Conservation (phyloP, 1,284 basidiomycete species). For the Vanrija pseudolonga region DNA sequence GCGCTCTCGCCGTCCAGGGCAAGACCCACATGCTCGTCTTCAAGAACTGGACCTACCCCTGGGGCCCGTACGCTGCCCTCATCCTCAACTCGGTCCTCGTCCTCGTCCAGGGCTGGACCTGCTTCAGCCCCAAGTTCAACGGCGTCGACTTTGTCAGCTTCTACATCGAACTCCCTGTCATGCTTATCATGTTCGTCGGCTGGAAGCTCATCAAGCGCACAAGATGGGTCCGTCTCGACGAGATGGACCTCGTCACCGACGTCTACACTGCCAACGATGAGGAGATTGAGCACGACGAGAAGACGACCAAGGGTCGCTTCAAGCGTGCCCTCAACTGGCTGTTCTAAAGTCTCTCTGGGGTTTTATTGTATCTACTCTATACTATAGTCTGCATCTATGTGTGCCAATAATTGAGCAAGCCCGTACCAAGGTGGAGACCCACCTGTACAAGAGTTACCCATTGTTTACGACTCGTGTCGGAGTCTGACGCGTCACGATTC, state of each 20-base stretch:
- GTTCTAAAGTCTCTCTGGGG: no score
- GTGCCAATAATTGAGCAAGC: no score
- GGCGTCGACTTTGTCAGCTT: constrained; percentile 29
- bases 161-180: constrained; percentile 63
- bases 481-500: no score
- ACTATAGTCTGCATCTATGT: no score
- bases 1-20: constrained; percentile 70
- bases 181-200: constrained; percentile 67
- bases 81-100: constrained; percentile 35
- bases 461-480: no score
- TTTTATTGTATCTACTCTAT: no score
- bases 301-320: neutral
- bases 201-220: constrained; percentile 41
- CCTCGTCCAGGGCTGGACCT: constrained; percentile 47
- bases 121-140: constrained; percentile 54
- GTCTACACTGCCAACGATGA: constrained; percentile 64
- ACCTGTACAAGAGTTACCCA: no score
- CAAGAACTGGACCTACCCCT: constrained; percentile 42
- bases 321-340: no score
- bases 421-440: no score
- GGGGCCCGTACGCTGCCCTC: constrained; percentile 31
- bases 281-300: neutral
- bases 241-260: constrained; percentile 37
- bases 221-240: constrained; percentile 19
- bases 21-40: constrained; percentile 59